Evolutionary conservation across 495 filamentous ascomycete genomes (phyloP), one percentile per base, ranked within the genome.

Genomic region (Penicillium samsonianum): DNA sequence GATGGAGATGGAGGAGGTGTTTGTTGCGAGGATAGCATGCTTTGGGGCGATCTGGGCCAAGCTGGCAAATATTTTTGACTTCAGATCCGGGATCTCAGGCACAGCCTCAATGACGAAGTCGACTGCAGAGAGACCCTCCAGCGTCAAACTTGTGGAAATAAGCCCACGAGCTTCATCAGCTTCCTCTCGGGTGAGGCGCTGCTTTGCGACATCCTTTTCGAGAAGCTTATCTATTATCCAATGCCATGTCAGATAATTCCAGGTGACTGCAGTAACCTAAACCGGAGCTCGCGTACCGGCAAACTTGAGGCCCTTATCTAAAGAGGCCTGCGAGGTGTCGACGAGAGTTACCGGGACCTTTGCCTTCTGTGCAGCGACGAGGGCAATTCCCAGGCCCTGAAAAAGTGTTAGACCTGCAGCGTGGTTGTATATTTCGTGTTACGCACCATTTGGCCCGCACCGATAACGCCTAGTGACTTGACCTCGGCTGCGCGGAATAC

Each of bases 31-130:
- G 61, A 98, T 90, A 50, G 94, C 85, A 67, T 98, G 89, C 37
- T 87, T 78, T n/a, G 89, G 87, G 45, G 89, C 90, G 64, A 96
- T 87, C 56, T 90, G 77, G 4, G 94, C 92, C 11, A 99, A 82
- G 61, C 86, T 80, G 59, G 84, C 77, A 78, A 99, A 99, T 46
- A 99, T 95, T 59, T 83, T 82, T 44, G 84, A 84, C 73, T 99
- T 99, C 52, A 99, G 82, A 43, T 86, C 76, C 12, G 87, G 85
- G 43, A 95, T 95, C 78, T 99, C 94, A 26, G 94, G 94, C 12
- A 98, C 92, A 31, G 94, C 94, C 77, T 99, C 94, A 71, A 99
- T 96, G 30, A 98, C 85, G 69, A 98, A 97, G 79, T 99, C 94
- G n/a, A 89, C 87, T 5, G 83, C 80, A n/a, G 83, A 83, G 16